These are phyloP conservation scores for Xerocomellus amylosporus DNA, from an alignment of 768 basidiomycete genomes.

Conservation along the genomic window DNA sequence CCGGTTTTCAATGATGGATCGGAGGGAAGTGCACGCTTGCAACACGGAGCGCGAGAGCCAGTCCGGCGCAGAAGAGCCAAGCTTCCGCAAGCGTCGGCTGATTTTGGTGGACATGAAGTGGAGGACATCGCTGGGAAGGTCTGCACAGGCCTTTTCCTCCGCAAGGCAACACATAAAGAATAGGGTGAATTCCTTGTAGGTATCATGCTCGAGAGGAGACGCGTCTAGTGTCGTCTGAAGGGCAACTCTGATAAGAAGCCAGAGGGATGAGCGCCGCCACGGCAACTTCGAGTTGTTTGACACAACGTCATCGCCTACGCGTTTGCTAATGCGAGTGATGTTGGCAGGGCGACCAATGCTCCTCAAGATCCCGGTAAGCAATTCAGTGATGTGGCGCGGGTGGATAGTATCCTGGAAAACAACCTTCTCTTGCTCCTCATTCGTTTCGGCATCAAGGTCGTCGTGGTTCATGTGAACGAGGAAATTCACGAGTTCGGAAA, in stretches of 20 bases:
- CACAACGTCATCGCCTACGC: conserved; percentile 45
- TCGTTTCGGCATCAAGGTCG: conserved; percentile 35
- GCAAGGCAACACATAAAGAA: conserved; percentile 25
- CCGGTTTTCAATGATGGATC: conserved; percentile 26
- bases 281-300: conserved; percentile 36
- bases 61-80: background rate
- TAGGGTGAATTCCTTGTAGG: conserved; percentile 34
- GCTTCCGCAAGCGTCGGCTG: conserved; percentile 35
- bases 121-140: conserved; percentile 33
- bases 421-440: too few relatives aligned
- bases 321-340: conserved; percentile 35
- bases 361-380: conserved; percentile 34
- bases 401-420: conserved; percentile 35
- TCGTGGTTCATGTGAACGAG: conserved; percentile 12
- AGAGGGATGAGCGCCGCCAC: conserved; percentile 51
- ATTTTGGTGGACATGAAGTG: conserved; percentile 38
- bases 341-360: conserved; percentile 24
- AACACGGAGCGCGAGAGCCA: conserved; percentile 9
- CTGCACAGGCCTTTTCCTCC: background rate
- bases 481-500: too few relatives aligned
- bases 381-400: conserved; percentile 46
- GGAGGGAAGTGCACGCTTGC: conserved; percentile 13
- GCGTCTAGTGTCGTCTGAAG: conserved; percentile 37
- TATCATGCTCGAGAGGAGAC: conserved; percentile 4
- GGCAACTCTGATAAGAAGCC: conserved; percentile 19